Base-by-base conservation (phyloP, 1,139 yeast species). In the Scheffersomyces illinoinensis region DNA sequence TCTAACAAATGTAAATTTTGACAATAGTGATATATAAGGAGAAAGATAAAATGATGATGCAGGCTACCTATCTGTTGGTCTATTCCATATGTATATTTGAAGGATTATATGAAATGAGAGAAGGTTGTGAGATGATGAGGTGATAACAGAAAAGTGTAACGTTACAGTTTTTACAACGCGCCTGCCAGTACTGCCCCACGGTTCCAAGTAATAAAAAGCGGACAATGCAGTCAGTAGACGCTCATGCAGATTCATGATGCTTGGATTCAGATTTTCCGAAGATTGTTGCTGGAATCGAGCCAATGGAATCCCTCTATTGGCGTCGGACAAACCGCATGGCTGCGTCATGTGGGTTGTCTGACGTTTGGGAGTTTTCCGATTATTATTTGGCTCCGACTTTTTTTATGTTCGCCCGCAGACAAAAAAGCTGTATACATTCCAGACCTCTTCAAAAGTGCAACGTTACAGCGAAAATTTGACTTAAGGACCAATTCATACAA, bases 401-500 rank as follows among this genome's bases (percentile, higher is more conserved):
- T 26, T 33, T 33, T 33, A 33, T 33, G 17, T 17, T 33, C 43
- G 43, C 43, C 43, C 43, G 43, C 43, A 33, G 43, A 33, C 43
- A 33, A 33, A 33, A 33, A 33, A 4, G 17, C 43, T 33, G 17
- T 33, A 33, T 33, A 33, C 43, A 33, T 33, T 17, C 43, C 17
- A 12, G 17, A 8, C 43, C 2, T 19, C 43, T 6, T 18, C 20
- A 59, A 33, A 33, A 59, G 52, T 68, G 68, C 63, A 69, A 68
- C 72, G 72, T 68, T 68, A 61, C 65, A 69, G 49, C 57, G 53
- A 46, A 47, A 50, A 53, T 49, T 33, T 33, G 14, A 14, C 43
- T 33, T 49, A 46, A 50, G n/a, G 20, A 24, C 24, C 33, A 56
- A 17, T 23, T 20, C 20, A 19, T 52, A 48, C 26, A n/a, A 17